A percentile compares a stretch with the other conserved stretches of the same genome.
Conservation (phyloP, 106 monocot species). For the Triglochin maritima region DNA sequence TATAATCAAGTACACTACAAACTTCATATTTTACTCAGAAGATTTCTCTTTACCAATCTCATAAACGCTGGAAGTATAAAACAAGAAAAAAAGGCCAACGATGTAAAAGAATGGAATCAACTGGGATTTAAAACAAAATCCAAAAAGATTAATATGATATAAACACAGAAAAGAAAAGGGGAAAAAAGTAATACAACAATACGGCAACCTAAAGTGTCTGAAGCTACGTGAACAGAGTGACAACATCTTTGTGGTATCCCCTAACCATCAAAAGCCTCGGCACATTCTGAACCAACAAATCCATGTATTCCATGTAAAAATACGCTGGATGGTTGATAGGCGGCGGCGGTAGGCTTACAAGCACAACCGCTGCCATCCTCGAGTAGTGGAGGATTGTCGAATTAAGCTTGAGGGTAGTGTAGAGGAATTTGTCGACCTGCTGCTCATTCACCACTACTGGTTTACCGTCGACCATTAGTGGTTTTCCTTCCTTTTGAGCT, state of each 20-base stretch:
- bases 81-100: no score
- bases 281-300: slow-evolving; percentile 89
- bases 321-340: slow-evolving; percentile 75
- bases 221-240: slow-evolving; percentile 76
- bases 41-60: no score
- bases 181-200: no score
- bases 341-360: slow-evolving; percentile 89
- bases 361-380: slow-evolving; percentile 90
- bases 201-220: no score
- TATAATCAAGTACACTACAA: no score
- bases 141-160: background rate
- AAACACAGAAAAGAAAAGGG: background rate
- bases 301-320: slow-evolving; percentile 99
- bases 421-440: slow-evolving; percentile 88
- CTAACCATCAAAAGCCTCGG: slow-evolving; percentile 89
- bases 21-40: no score
- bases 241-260: slow-evolving; percentile 88
- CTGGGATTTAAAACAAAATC: background rate
- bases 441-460: slow-evolving; percentile 65
- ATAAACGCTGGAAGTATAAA: no score
- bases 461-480: slow-evolving; percentile 68
- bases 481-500: slow-evolving; percentile 43
- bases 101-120: background rate
- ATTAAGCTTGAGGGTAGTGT: slow-evolving; percentile 83
- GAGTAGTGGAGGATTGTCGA: slow-evolving; percentile 85